Evolutionary conservation across 768 basidiomycete genomes (phyloP).

Genomic region (Asterophora parasitica): DNA sequence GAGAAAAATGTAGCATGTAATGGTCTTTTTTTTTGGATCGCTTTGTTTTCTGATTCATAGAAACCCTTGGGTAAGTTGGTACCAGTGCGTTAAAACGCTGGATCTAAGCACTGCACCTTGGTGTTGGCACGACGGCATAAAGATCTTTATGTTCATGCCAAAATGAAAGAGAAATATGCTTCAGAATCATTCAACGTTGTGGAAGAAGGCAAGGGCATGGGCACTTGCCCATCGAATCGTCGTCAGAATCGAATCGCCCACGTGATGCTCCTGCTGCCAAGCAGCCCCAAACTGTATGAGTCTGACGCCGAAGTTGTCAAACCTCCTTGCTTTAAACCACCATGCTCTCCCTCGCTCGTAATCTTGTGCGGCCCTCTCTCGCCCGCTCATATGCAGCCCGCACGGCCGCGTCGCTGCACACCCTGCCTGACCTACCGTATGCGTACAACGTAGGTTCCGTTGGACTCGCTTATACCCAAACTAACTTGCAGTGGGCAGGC

Average conservation of each 20-base stretch:
- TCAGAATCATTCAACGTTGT: too few relatives aligned
- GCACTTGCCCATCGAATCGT: too few relatives aligned
- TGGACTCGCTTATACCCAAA: neutral
- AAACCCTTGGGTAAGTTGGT: too few relatives aligned
- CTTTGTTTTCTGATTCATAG: too few relatives aligned
- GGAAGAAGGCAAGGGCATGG: too few relatives aligned
- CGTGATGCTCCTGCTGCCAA: neutral
- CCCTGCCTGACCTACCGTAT: slow-evolving; percentile 78
- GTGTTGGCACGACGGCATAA: slow-evolving; percentile 11
- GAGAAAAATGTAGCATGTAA: too few relatives aligned
- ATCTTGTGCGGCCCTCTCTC: slow-evolving; percentile 37
- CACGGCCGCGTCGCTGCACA: slow-evolving; percentile 52
- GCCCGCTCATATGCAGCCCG: slow-evolving; percentile 40
- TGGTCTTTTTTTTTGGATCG: too few relatives aligned
- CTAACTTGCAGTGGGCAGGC: slow-evolving; percentile 39
- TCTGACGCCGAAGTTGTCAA: too few relatives aligned
- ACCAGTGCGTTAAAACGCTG: too few relatives aligned
- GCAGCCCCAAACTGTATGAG: too few relatives aligned
- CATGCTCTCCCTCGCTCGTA: slow-evolving; percentile 50
- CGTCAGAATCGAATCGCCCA: too few relatives aligned
- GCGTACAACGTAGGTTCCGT: slow-evolving; percentile 57
- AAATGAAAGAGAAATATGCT: slow-evolving; percentile 11
- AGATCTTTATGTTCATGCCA: slow-evolving; percentile 36
- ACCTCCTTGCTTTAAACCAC: slow-evolving; percentile 8
- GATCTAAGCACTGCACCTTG: too few relatives aligned